phyloP scores from a whole-genome alignment of 2,329 filamentous ascomycete species.

The Lachnellula willkommii region DNA sequence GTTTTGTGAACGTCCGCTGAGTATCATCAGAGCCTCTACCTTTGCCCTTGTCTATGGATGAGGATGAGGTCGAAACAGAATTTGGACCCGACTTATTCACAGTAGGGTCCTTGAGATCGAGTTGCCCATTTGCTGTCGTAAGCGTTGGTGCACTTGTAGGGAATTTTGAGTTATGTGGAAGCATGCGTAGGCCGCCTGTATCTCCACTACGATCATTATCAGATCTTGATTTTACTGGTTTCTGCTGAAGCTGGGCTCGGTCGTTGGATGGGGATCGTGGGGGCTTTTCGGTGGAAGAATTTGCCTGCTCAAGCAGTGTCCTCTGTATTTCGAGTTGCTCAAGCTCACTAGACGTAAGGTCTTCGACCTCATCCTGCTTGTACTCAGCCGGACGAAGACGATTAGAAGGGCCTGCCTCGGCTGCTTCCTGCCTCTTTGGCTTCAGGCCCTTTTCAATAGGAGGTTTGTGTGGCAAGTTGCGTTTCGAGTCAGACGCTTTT shows the following conservation, averaged over 20 bases:
- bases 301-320: constrained; percentile 13
- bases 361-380: neutral
- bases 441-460: neutral
- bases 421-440: neutral
- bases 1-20: constrained; percentile 21
- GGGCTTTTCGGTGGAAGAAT: neutral
- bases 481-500: neutral
- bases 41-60: constrained; percentile 22
- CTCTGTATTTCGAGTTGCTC: constrained; percentile 20
- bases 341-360: neutral
- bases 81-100: no score
- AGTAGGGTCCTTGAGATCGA: constrained; percentile 14
- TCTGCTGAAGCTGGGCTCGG: constrained; percentile 5
- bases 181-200: constrained; percentile 9
- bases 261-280: neutral
- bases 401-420: neutral
- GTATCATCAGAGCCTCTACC: constrained; percentile 16
- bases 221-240: constrained; percentile 8
- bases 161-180: constrained; percentile 20
- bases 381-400: neutral
- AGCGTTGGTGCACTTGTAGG: constrained; percentile 25
- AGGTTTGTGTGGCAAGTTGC: neutral
- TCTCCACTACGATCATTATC: constrained; percentile 3
- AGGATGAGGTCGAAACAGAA: neutral
- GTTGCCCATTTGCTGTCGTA: constrained; percentile 21